phyloP scores from a whole-genome alignment of 345 rosid species.

The Kernera saxatilis region DNA sequence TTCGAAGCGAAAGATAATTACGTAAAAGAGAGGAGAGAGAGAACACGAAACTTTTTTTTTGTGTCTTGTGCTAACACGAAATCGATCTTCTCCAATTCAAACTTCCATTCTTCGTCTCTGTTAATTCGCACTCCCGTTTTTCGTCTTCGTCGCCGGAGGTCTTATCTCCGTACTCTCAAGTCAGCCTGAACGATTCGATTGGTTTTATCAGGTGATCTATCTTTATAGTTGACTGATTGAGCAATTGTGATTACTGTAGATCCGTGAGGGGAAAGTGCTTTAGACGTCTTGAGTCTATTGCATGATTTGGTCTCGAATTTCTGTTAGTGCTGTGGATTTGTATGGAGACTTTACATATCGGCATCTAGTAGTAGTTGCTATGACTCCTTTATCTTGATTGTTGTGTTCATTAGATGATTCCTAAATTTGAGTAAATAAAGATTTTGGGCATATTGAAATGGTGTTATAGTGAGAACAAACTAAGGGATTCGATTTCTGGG shows the following conservation, averaged over 20 bases:
- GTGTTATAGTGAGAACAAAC: background rate
- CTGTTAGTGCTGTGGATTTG: background rate
- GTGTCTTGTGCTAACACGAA: background rate
- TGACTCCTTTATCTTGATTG: background rate
- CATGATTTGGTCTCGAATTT: background rate
- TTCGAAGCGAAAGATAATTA: background rate
- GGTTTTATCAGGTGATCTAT: constrained; percentile 20
- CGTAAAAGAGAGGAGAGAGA: background rate
- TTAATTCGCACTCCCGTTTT: background rate
- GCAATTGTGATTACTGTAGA: constrained; percentile 17
- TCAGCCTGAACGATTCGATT: constrained; percentile 7
- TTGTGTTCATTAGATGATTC: constrained; percentile 1
- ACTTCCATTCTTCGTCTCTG: constrained; percentile 9
- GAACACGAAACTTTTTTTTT: background rate
- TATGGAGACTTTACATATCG: background rate
- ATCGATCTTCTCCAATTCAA: constrained; percentile 9
- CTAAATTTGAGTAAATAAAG: background rate
- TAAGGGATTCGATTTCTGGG: background rate
- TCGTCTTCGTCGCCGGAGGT: constrained; percentile 6
- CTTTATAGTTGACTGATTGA: constrained; percentile 24
- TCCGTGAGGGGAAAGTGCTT: constrained; percentile 5
- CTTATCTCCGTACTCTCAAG: constrained; percentile 14
- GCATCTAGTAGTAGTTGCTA: background rate
- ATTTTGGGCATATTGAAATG: background rate
- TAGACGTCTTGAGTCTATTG: background rate